Percentiles rank a stretch among this genome's conserved stretches.
Conservation (phyloP, 108 stramenopile species). For the Nitzschia inconspicua region DNA sequence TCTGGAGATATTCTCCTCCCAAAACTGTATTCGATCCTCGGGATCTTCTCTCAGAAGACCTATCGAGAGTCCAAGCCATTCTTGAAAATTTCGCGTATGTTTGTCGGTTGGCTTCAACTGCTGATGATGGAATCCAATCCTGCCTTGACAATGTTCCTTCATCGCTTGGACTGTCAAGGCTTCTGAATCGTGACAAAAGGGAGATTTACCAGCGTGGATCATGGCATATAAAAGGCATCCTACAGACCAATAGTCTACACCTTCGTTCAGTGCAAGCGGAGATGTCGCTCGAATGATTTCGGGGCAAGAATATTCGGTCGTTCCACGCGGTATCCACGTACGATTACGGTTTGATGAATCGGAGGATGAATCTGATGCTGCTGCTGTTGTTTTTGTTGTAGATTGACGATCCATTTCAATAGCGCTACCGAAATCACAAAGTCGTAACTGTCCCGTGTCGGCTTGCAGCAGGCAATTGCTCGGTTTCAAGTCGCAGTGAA, state of each 20-base stretch:
- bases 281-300: constrained; percentile 31
- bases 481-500: constrained; percentile 40
- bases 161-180: constrained; percentile 19
- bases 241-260: constrained; percentile 42
- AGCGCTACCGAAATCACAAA: constrained; percentile 40
- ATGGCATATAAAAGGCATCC: constrained; percentile 38
- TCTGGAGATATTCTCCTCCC: background rate
- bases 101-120: background rate
- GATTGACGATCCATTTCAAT: constrained; percentile 6
- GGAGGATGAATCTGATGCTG: background rate
- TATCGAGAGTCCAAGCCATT: background rate
- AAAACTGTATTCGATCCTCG: constrained; percentile 2
- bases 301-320: constrained; percentile 32
- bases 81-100: background rate
- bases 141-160: background rate
- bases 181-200: constrained; percentile 35
- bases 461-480: constrained; percentile 30
- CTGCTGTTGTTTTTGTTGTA: background rate
- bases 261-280: background rate
- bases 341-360: background rate
- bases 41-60: background rate
- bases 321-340: constrained; percentile 16
- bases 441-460: constrained; percentile 16
- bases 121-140: background rate
- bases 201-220: constrained; percentile 33